Evolutionary conservation across 73 alveolate species (phyloP).

Genomic region (Uronychia setigera): DNA sequence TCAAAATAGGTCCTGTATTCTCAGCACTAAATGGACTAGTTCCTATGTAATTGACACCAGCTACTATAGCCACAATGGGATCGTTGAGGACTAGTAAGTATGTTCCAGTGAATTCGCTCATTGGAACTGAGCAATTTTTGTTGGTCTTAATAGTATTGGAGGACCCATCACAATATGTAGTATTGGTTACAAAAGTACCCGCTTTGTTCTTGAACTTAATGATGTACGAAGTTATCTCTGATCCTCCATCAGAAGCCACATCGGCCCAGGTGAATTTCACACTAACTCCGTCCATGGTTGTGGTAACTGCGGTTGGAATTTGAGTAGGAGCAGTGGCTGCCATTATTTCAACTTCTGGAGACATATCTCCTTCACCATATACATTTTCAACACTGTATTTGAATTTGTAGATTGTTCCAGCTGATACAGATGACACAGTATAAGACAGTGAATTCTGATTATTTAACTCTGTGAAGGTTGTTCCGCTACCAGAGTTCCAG

Average conservation of each 20-base stretch:
- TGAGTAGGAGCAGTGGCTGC: conserved; percentile 11
- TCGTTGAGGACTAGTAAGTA: not conserved
- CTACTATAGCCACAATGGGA: not conserved
- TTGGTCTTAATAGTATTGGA: not conserved
- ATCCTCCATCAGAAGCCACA: conserved; percentile 29
- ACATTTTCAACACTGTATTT: conserved; percentile 44
- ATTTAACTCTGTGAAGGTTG: conserved; percentile 34
- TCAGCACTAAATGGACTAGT: not conserved
- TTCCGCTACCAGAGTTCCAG: conserved; percentile 42
- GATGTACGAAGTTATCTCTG: conserved; percentile 29
- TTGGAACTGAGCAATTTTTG: conserved; percentile 16
- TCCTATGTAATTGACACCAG: not conserved
- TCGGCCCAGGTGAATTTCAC: conserved; percentile 35
- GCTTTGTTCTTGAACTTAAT: conserved; percentile 8
- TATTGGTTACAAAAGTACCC: not conserved
- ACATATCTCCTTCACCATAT: conserved; percentile 41
- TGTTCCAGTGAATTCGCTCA: conserved; percentile 7
- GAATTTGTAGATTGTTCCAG: conserved; percentile 47
- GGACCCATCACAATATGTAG: conserved; percentile 28
- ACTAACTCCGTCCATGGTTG: conserved; percentile 1
- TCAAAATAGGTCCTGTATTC: not conserved
- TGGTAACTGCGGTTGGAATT: not conserved
- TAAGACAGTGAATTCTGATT: conserved; percentile 24
- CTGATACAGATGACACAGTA: conserved; percentile 24
- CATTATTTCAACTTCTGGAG: conserved; percentile 10